Base-by-base conservation (phyloP, 2,329 filamentous ascomycete species). In the Myriangium duriaei region DNA sequence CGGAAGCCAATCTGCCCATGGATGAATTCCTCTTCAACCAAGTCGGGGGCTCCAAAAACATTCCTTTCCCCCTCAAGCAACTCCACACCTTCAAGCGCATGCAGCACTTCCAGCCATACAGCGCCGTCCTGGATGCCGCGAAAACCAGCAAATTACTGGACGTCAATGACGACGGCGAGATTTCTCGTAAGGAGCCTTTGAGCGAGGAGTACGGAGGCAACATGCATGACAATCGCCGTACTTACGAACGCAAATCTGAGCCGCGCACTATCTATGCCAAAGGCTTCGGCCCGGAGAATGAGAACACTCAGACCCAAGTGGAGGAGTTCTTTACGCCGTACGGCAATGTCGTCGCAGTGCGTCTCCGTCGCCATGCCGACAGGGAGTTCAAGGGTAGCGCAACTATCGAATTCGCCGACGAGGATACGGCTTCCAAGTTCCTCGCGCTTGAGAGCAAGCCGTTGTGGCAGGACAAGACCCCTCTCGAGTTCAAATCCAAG, bases 61-160 rank as follows among this genome's bases (percentile, higher is more conserved):
- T 81, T 59, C 72, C 87, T 30, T 78, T 98, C 26, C 67, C 78
- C 14, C 68, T 98, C 49, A 77, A 78, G 53, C 72, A 78, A 44
- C 76, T 98, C 48, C 76, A 79, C 68, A 77, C 67, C 36, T 98
- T 98, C 72, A 88, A 87, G 65, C 86, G 92, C 59, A 98, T 98
- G 92, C 80, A 77, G 49, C 81, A 79, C 52, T 98, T 96, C 73
- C 78, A 91, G 63, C 84, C 85, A 30, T 87, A 86, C 65, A 76
- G 74, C 40, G 79, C 81, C 40, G 74, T 98, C 30, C 78, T 95
- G 43, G 76, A 76, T 37, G 88, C 91, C 24, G 73, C 96, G 37
- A 81, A 80, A 59, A 74, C 81, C 14, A 91, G 83, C 64, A 69
- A 71, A 18, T 63, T 77, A 43, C 69, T 98, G 34, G 74, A 81